Base-by-base conservation (phyloP, 2,329 filamentous ascomycete genomes). In the Dactylellina drechsleri region DNA sequence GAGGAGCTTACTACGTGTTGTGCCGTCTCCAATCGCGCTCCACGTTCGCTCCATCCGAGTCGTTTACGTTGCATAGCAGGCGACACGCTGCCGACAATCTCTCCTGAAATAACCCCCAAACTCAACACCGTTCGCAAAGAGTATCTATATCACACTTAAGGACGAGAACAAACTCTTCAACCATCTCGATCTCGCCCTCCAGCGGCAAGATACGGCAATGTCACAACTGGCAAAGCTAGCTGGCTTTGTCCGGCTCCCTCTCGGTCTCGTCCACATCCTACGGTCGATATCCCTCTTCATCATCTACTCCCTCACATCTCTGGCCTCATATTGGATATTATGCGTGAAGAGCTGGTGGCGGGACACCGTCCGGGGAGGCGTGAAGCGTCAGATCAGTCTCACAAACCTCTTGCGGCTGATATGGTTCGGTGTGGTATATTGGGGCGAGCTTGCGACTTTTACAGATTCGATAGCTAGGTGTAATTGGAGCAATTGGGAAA, bases 401-500 rank as follows among this genome's bases (percentile, higher is more conserved):
- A 70, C 61, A 4, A 90, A 91, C 80, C 81, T 89, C 15, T 81
- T 96, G 77, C 87, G 91, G 16, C 80, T 87, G 12, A 72, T 93
- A 53, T 99, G 95, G 94, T 79, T 93, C 47, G 81, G 92, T 20
- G 85, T 91, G 18, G 80, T 99, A 76, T 87, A 95, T 77, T 95
- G 92, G 88, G 93, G 94, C 0, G 95, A 99, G 84, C 86, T 91
- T 72, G 91, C 87, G 82, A 86, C 90, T 41, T 98, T 96, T 81
- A 85, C 86, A 62, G 87, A 87, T 77, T 89, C 87, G 73, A 87
- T 97, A 15, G 84, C 87, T 66, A 85, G 84, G 60, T 99, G 95
- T 82, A 83, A 87, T 65, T 99, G 95, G 95, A 85, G 87, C 41
- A 87, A 87, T 47, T 99, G 95, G 95, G 95, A 99, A 84, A 86